These are phyloP conservation scores for Lichtheimia corymbifera DNA, from an alignment of 371 early-diverging fungal species.

Conservation along the genomic window DNA sequence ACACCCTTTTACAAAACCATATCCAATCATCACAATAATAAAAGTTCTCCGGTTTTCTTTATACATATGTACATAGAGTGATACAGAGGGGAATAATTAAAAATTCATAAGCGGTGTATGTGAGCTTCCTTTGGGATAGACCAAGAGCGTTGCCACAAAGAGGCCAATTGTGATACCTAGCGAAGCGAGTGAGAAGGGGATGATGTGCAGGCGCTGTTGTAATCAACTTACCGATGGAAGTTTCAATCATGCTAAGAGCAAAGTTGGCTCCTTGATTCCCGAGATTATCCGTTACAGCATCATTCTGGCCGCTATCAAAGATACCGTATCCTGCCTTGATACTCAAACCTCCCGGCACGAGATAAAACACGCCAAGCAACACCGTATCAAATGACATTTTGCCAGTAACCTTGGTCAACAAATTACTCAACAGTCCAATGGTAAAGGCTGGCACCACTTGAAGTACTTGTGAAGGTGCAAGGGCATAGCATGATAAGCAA, in stretches of 20 bases:
- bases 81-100: conserved; percentile 17
- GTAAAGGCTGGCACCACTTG: conserved; percentile 57
- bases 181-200: neutral
- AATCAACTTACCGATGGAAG: conserved; percentile 23
- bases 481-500: conserved; percentile 32
- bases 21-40: too few species aligned
- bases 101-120: conserved; percentile 64
- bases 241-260: conserved; percentile 50
- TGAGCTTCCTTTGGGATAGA: conserved; percentile 57
- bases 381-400: conserved; percentile 58
- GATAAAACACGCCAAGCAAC: conserved; percentile 51
- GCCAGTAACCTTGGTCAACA: conserved; percentile 52
- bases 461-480: conserved; percentile 45
- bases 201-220: neutral
- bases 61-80: too few species aligned
- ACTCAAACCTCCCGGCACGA: conserved; percentile 61
- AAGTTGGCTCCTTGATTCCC: conserved; percentile 40
- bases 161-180: conserved; percentile 57
- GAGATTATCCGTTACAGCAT: conserved; percentile 23
- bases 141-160: conserved; percentile 54
- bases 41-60: too few species aligned
- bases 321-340: conserved; percentile 48
- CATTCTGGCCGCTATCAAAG: conserved; percentile 22
- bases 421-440: conserved; percentile 56
- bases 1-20: too few species aligned